Percentiles rank a stretch among this genome's conserved stretches.
These are phyloP conservation scores for Aspergillus ostianus DNA, from an alignment of 495 filamentous ascomycete species.

Conservation along the genomic window DNA sequence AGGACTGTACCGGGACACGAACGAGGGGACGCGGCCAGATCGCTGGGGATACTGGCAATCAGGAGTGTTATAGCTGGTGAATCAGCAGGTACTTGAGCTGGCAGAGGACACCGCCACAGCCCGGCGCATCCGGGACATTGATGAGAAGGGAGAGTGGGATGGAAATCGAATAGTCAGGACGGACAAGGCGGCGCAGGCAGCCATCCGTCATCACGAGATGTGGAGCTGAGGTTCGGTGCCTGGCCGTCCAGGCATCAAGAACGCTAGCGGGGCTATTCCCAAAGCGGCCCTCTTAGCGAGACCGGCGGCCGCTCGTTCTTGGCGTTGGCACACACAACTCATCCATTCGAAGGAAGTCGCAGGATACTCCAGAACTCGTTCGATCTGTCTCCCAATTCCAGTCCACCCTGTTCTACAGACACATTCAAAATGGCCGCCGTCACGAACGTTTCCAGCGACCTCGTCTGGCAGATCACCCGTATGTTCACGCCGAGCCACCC, in stretches of 20 bases:
- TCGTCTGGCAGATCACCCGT: constrained; percentile 91
- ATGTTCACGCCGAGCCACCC: constrained; percentile 36
- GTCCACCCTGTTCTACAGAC: constrained; percentile 17
- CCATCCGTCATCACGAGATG: not conserved
- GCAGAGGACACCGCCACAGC: not conserved
- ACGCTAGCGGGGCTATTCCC: constrained; percentile 29
- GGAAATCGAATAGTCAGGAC: too few species aligned
- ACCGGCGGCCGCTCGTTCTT: constrained; percentile 24
- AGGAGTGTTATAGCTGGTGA: not conserved
- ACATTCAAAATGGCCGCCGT: constrained; percentile 43
- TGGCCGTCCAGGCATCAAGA: constrained; percentile 14
- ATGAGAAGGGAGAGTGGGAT: not conserved
- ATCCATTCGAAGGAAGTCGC: constrained; percentile 13
- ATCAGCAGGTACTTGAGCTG: not conserved
- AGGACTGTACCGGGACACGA: not conserved
- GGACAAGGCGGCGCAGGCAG: not conserved
- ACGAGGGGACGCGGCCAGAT: not conserved
- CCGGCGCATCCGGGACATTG: not conserved
- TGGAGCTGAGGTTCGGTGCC: constrained; percentile 10
- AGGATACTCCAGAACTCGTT: constrained; percentile 20
- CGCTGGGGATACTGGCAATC: not conserved
- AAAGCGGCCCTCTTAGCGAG: constrained; percentile 47
- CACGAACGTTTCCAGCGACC: constrained; percentile 74
- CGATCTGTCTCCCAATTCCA: constrained; percentile 26
- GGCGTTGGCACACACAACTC: constrained; percentile 37